A percentile compares a stretch with the other conserved stretches of the same genome.
These are phyloP conservation scores for Cyclotella choctawhatcheeana DNA, from an alignment of 108 stramenopile genomes.

Conservation along the genomic window DNA sequence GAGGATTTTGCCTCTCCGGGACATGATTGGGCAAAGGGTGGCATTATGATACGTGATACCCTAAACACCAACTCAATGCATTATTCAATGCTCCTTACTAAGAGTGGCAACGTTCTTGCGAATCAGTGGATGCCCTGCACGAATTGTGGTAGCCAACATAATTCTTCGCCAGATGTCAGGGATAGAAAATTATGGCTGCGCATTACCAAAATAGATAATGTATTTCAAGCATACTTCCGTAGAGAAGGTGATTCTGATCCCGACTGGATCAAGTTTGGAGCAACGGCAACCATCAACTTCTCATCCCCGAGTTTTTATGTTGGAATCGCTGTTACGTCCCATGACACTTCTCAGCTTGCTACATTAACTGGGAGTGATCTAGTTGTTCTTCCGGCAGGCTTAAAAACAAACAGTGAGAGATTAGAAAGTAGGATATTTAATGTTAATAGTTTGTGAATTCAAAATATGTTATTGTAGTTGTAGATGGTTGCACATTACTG, in stretches of 20 bases:
- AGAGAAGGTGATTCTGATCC: not conserved
- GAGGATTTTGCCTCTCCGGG: conserved; percentile 13
- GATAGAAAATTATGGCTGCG: conserved; percentile 19
- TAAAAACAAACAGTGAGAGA: too few species aligned
- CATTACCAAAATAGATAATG: conserved; percentile 12
- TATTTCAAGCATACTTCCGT: conserved; percentile 2
- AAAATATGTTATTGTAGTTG: too few species aligned
- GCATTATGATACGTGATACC: conserved; percentile 32
- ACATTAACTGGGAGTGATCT: not conserved
- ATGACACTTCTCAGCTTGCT: not conserved
- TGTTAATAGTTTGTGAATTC: too few species aligned
- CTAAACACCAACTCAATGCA: conserved; percentile 16
- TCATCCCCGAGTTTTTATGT: not conserved
- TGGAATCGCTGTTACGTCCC: conserved; percentile 1
- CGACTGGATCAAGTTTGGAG: not conserved
- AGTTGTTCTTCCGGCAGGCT: not conserved
- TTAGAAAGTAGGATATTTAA: too few species aligned
- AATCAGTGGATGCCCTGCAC: not conserved
- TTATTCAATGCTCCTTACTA: conserved; percentile 21
- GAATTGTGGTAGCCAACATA: not conserved
- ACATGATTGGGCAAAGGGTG: conserved; percentile 27
- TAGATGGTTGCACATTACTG: too few species aligned
- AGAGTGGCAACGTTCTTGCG: conserved; percentile 16
- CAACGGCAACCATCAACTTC: not conserved
- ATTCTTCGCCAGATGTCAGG: not conserved